phyloP scores from a whole-genome alignment of 768 basidiomycete species.

The Lentinula guzmanii region DNA sequence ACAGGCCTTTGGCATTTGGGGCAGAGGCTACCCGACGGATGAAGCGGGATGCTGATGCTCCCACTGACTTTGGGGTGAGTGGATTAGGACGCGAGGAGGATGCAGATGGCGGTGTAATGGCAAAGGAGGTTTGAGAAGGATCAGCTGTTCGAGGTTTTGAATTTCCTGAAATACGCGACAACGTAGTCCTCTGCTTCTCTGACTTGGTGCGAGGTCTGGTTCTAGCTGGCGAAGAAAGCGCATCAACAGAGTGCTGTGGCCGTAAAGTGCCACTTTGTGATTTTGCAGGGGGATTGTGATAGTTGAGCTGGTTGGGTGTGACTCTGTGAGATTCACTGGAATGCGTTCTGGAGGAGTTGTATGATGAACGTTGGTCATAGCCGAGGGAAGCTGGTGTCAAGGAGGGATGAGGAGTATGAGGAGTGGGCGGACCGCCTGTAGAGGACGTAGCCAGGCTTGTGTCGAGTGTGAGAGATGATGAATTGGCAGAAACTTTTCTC shows the following conservation, averaged over 20 bases:
- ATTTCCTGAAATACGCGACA: slow-evolving; percentile 13
- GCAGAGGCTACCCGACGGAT: slow-evolving; percentile 94
- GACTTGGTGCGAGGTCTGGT: slow-evolving; percentile 36
- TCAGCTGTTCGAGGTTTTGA: slow-evolving; percentile 34
- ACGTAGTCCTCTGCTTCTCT: slow-evolving; percentile 31
- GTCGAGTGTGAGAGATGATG: slow-evolving; percentile 45
- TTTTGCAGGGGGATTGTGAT: slow-evolving; percentile 17
- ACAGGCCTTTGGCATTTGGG: slow-evolving; percentile 91
- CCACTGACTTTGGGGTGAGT: slow-evolving; percentile 62
- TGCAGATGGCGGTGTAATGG: slow-evolving; percentile 19
- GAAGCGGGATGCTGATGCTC: slow-evolving; percentile 78
- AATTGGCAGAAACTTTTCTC: slow-evolving; percentile 44
- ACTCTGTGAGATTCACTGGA: slow-evolving; percentile 62
- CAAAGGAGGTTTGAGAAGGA: slow-evolving; percentile 41
- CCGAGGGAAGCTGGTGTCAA: slow-evolving; percentile 50
- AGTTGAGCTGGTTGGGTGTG: not conserved
- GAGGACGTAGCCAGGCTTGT: slow-evolving; percentile 31
- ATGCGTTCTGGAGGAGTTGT: slow-evolving; percentile 71
- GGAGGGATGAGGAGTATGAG: slow-evolving; percentile 39
- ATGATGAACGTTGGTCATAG: slow-evolving; percentile 66
- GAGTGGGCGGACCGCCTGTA: slow-evolving; percentile 30
- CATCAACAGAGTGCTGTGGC: slow-evolving; percentile 26
- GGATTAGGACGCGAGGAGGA: slow-evolving; percentile 45
- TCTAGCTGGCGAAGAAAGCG: slow-evolving; percentile 22
- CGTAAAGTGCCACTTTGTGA: slow-evolving; percentile 14